Evolutionary conservation across 2,329 filamentous ascomycete species (phyloP).

Genomic region (Phialophora verrucosa): DNA sequence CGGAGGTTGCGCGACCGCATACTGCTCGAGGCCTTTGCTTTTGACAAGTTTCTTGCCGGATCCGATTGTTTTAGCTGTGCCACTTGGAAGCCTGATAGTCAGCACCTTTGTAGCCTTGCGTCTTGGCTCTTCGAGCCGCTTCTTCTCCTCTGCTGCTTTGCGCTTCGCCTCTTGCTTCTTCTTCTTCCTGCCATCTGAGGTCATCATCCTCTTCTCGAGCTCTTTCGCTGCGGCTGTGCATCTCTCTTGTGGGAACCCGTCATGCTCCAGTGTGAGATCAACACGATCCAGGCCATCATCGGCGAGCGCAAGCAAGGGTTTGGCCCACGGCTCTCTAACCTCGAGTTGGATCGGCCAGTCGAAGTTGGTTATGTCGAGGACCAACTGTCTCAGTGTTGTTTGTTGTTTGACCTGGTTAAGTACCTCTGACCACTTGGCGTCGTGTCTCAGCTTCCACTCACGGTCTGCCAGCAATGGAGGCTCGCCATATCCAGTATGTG

Average conservation of each 20-base stretch:
- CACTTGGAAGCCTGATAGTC: conserved; percentile 28
- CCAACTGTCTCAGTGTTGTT: conserved; percentile 28
- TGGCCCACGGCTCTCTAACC: conserved; percentile 30
- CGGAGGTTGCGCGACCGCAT: conserved; percentile 22
- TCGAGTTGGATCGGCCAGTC: conserved; percentile 38
- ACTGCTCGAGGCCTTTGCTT: conserved; percentile 34
- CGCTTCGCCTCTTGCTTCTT: conserved; percentile 25
- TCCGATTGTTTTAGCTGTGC: conserved; percentile 1
- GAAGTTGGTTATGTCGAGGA: conserved; percentile 33
- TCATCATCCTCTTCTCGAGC: conserved; percentile 38
- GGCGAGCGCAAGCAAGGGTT: conserved; percentile 29
- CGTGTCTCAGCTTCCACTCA: conserved; percentile 35
- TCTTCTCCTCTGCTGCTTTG: conserved; percentile 29
- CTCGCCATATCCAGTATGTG: conserved; percentile 36
- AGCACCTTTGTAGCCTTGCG: conserved; percentile 38
- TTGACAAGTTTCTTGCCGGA: conserved; percentile 31
- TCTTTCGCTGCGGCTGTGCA: conserved; percentile 19
- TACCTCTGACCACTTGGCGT: conserved; percentile 34
- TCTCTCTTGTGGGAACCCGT: conserved; percentile 31
- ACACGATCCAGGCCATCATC: conserved; percentile 32
- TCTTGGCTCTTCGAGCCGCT: conserved; percentile 26
- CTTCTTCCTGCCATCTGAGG: conserved; percentile 31
- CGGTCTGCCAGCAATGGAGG: conserved; percentile 33
- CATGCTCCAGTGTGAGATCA: conserved; percentile 30
- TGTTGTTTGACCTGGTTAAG: conserved; percentile 29